Base-by-base conservation (phyloP, 2,329 filamentous ascomycete species). In the Neoascochyta sp. region DNA sequence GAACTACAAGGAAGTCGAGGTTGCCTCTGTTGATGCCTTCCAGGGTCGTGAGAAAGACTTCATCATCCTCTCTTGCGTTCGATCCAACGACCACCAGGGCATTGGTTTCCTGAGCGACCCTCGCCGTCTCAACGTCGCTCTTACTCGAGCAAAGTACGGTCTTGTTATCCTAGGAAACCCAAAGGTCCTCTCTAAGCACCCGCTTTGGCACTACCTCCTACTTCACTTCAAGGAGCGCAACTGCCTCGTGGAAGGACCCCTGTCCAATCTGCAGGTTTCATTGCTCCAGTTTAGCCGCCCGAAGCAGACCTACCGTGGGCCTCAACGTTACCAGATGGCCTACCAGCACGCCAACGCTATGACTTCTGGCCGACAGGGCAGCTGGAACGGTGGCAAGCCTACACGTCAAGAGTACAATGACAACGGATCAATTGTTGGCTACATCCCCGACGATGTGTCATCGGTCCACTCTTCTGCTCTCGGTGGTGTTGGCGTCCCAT, bases 31-130 rank as follows among this genome's bases (percentile, higher is more conserved):
- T 20, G 92, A 98, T 70, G 92, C 92, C 12, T 98, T 98, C 75
- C 92, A 98, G 62, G 92, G 92, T 29, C 84, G 92, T 71, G 92
- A 98, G 68, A 98, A 98, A 69, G 92, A 98, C 60, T 98, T 95
- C 56, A 98, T 98, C 54, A 89, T 98, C 21, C 73, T 98, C 17
- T 96, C 92, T 40, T 98, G 92, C 58, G 92, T 98, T 28, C 86
- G 92, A 59, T 96, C 90, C 60, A 98, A 98, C 61, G 92, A 98
- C 54, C 94, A 96, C 62, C 92, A 98, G 63, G 92, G 92, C 47
- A 98, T 98, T 52, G 92, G 92, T 67, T 98, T 98, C 78, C 72
- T 98, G 71, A 96, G 89, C 39, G 92, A 98, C 52, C 92, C 92
- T 29, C 86, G 92, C 46, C 90, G 92, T 73, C 80, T 98, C 54